phyloP scores from a whole-genome alignment of 352 stramenopile species.

The Phytopythium oedochilum region DNA sequence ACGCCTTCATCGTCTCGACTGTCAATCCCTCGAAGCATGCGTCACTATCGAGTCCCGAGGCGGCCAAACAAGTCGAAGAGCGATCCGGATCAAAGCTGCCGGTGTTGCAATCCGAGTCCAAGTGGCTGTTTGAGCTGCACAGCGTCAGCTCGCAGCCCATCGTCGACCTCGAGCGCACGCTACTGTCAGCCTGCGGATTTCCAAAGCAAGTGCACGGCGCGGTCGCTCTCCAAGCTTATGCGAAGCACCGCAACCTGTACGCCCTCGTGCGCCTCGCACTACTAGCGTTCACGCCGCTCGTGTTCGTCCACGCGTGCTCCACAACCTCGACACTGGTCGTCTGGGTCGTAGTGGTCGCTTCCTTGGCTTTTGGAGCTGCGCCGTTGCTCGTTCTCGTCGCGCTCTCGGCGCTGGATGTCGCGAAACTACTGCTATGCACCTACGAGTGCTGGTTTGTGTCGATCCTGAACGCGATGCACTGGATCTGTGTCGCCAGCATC shows the following conservation, averaged over 20 bases:
- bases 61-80: too few species aligned
- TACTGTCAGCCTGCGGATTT: neutral
- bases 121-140: neutral
- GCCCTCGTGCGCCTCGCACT: neutral
- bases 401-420: slow-evolving; percentile 19
- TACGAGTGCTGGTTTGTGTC: slow-evolving; percentile 31
- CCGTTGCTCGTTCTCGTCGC: slow-evolving; percentile 10
- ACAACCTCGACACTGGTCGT: neutral
- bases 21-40: too few species aligned
- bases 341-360: neutral
- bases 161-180: neutral
- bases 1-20: too few species aligned
- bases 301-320: neutral
- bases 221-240: neutral
- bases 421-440: slow-evolving; percentile 7
- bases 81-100: too few species aligned
- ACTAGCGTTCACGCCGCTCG: neutral
- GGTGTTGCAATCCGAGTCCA: neutral
- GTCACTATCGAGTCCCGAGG: too few species aligned
- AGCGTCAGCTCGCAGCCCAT: neutral
- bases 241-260: neutral
- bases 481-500: slow-evolving; percentile 12
- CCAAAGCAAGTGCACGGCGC: neutral
- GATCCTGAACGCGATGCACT: slow-evolving; percentile 20
- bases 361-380: neutral